Base-by-base conservation (phyloP, 2,329 filamentous ascomycete genomes). In the Cordyceps pruinosa region DNA sequence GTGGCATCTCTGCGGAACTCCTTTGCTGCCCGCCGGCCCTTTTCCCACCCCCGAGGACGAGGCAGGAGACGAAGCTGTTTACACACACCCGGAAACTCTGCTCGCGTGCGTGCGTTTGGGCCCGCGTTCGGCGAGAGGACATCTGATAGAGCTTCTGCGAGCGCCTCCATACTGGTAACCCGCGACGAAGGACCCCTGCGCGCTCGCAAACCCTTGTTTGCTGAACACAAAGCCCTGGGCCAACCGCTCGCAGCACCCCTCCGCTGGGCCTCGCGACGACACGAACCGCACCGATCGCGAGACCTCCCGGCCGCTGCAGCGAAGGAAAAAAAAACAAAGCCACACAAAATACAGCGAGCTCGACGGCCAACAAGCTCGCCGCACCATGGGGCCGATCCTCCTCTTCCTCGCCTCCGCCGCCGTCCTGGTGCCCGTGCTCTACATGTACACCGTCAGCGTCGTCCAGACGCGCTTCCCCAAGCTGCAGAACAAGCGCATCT, bases 401-500 rank as follows among this genome's bases (percentile, higher is more conserved):
- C 54, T 65, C 48, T 42, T 66, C 15, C 62, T 71, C 49, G 67
- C 50, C 34, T 41, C 70, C 59, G 60, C 72, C 59, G 63, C 76
- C 37, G 67, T 75, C 58, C 65, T 77, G 62, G 63, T 80, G 49
- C 79, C 80, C 3, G 67, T 75, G 56, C 68, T 83, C 48, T 83
- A 84, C 73, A 74, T 76, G 61, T 80, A 79, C 69, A 76, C 77
- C 4, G 75, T 73, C 26, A 71, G 72, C 42, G 67, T 75, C n/a
- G 70, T 77, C 42, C 72, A 75, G 60, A 65, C 73, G 26, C 73
- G 79, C 32, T 82, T 89, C 64, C 88, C 90, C 4, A 81, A 76
- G 45, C 76, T 97, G 61, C 79, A 78, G 64, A 87, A 90, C 75
- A 95, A 96, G 79, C 85, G 89, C 67, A 90, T 99, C 68, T 88